Conservation (phyloP, 169 alveolate genomes). For the Cystoisospora suis region DNA sequence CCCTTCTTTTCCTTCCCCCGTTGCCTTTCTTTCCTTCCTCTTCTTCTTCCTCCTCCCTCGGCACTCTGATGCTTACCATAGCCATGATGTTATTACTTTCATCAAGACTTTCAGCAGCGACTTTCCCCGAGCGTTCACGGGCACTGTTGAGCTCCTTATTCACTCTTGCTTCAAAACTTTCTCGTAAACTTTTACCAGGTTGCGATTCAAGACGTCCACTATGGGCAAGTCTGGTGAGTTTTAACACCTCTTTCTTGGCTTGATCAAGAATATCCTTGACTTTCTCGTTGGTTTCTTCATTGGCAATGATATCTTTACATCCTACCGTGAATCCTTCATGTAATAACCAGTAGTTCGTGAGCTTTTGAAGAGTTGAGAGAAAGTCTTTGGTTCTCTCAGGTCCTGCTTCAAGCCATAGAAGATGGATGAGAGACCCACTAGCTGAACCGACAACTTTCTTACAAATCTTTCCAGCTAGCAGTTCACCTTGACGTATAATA, state of each 20-base stretch:
- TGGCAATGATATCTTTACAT: conserved; percentile 97
- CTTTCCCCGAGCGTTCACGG: conserved; percentile 80
- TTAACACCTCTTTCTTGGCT: conserved; percentile 74
- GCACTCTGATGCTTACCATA: conserved; percentile 87
- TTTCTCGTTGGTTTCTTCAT: conserved; percentile 85
- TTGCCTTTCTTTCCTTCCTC: neutral
- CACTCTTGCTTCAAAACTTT: conserved; percentile 97
- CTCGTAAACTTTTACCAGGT: conserved; percentile 98
- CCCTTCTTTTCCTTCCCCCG: neutral
- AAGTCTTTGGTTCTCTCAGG: conserved; percentile 95
- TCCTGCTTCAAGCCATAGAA: conserved; percentile 97
- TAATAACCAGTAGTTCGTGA: conserved; percentile 97
- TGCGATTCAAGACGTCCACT: conserved; percentile 95
- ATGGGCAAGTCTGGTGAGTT: conserved; percentile 88
- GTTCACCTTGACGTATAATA: conserved; percentile 95
- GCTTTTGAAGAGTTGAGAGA: conserved; percentile 88
- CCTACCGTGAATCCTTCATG: conserved; percentile 98
- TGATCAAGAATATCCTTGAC: conserved; percentile 87
- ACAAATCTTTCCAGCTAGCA: conserved; percentile 95
- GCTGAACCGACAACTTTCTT: conserved; percentile 98
- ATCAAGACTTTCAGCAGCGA: conserved; percentile 93
- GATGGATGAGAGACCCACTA: conserved; percentile 97
- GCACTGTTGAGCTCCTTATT: conserved; percentile 87
- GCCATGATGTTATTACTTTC: conserved; percentile 95
- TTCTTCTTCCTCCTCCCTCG: neutral